phyloP scores from a whole-genome alignment of 441 rosid species.

The Corymbia citriodora region DNA sequence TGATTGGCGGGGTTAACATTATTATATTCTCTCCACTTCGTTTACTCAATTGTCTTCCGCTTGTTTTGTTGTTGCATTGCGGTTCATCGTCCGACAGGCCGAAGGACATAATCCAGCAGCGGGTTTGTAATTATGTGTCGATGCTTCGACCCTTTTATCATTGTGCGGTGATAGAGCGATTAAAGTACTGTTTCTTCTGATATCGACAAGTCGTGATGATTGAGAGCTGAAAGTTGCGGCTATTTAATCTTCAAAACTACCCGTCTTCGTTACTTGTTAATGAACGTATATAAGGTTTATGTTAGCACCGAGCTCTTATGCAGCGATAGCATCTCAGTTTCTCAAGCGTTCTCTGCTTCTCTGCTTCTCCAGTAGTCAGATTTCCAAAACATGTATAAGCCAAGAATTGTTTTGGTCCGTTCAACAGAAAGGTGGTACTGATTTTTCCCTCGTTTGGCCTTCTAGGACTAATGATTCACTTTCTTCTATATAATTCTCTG shows the following conservation, averaged over 20 bases:
- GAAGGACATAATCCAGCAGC: background rate
- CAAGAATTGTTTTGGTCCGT: background rate
- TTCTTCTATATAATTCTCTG: background rate
- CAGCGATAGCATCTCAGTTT: background rate
- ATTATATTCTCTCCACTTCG: background rate
- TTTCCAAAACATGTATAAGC: background rate
- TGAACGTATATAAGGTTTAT: background rate
- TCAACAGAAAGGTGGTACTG: background rate
- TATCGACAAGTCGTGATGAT: background rate
- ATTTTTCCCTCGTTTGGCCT: background rate
- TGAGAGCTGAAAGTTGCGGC: background rate
- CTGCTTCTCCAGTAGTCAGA: background rate
- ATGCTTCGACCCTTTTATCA: background rate
- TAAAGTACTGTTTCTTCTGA: background rate
- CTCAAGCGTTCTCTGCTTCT: background rate
- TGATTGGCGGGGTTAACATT: background rate
- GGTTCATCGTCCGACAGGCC: background rate
- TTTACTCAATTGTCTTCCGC: background rate
- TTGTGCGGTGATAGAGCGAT: background rate
- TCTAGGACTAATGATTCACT: background rate
- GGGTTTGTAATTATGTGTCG: background rate
- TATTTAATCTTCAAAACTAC: background rate
- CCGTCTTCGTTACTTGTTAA: background rate
- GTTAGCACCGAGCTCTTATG: background rate
- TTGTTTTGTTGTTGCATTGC: background rate